These are phyloP conservation scores for Lenzites betulinus DNA, from an alignment of 768 basidiomycete species.

Conservation along the genomic window DNA sequence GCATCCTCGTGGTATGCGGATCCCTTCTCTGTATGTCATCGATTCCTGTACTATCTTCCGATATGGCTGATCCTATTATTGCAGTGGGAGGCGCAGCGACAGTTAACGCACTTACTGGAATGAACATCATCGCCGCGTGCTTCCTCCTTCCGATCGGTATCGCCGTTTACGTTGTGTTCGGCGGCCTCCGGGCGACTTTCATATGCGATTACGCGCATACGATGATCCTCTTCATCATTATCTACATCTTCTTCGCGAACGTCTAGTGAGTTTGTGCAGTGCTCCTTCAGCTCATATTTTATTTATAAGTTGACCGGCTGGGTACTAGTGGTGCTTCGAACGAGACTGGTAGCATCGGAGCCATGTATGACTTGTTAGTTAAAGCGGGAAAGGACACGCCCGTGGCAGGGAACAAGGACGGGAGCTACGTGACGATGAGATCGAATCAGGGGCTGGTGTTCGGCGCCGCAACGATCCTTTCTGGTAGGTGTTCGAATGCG, in stretches of 20 bases:
- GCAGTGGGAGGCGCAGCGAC: constrained; percentile 31
- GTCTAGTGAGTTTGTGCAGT: constrained; percentile 25
- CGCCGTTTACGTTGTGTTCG: constrained; percentile 34
- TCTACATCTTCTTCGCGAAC: constrained; percentile 30
- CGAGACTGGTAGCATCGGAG: constrained; percentile 40
- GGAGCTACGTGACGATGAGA: constrained; percentile 60
- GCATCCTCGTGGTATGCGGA: constrained; percentile 52
- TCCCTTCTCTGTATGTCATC: constrained; percentile 46
- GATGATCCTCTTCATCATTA: constrained; percentile 32
- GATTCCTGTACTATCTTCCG: constrained; percentile 30
- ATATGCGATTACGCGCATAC: constrained; percentile 34
- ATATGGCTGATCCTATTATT: constrained; percentile 6
- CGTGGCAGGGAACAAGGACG: constrained; percentile 49
- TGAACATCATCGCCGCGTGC: constrained; percentile 33
- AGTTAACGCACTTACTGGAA: constrained; percentile 33
- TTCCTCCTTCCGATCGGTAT: constrained; percentile 34
- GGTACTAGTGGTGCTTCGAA: constrained; percentile 28
- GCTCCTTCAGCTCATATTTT: not conserved
- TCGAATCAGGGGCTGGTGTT: constrained; percentile 38
- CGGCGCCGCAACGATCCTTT: constrained; percentile 29
- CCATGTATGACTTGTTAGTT: constrained; percentile 49
- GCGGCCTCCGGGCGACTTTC: constrained; percentile 34
- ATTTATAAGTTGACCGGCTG: no score
- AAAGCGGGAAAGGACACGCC: constrained; percentile 48
- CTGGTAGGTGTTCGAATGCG: constrained; percentile 19